Base-by-base conservation (phyloP, 1,284 basidiomycete genomes). In the Dichomitus squalens region DNA sequence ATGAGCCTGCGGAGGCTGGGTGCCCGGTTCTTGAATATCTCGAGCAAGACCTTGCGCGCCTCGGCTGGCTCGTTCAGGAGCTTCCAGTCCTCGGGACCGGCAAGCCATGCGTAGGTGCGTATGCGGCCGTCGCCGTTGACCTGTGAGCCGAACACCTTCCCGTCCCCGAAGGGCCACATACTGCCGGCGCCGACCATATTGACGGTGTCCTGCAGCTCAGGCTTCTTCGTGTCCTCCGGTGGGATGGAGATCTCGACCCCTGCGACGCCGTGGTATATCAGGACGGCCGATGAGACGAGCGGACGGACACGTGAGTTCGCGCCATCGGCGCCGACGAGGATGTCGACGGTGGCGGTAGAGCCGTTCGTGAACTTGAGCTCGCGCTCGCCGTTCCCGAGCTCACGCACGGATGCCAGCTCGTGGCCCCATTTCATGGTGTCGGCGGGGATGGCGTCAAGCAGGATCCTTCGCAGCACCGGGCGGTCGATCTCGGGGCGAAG, bases 291-390 rank as follows among this genome's bases (percentile, higher is more conserved):
- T 3, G 59, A 61, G 16, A 62, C 47, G 29, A 78, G 64, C 3
- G 68, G 65, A 29, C 78, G 75, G 12, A 78, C 69, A 48, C 67
- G 68, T 12, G 77, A 79, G 72, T 75, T 77, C 7, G 77, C 69
- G 7, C 80, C 79, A 52, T 81, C 80, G 11, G 80, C 79, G 14
- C 79, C 80, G 18, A 82, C 66, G 27, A 81, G 66, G 39, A 78
- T 9, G 41, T 58, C 59, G 18, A 16, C 29, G 6, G 53, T 35
- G 5, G 49, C 23, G 4, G 35, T 36, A 14, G 34, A 7, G 27
- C 56, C 60, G 47, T 55, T 55, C 2, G 56, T 29, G 50, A 61
- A 61, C 18, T 50, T 48, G 31, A 61, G 41, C 53, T 61, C 59
- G 47, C 57, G 59, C 41, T 35, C 23, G 18, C 59, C 56, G 27